Evolutionary conservation across 1,284 basidiomycete species (phyloP).

Genomic region (Athelia psychrophila): DNA sequence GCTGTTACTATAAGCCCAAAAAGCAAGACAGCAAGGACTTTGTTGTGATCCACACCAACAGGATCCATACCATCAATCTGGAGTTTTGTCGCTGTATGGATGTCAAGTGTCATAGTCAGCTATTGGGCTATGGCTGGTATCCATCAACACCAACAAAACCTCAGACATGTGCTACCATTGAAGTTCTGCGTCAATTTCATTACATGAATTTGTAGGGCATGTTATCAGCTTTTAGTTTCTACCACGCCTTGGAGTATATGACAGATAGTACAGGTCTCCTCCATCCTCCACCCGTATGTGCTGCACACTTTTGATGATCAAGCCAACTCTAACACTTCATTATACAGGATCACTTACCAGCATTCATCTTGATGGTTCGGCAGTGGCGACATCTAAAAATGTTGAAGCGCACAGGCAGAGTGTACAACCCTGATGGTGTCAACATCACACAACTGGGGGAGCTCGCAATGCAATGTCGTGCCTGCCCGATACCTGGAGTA

Average conservation of each 20-base stretch:
- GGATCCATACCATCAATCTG: conserved; percentile 7
- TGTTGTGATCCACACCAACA: not conserved
- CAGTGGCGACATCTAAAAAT: not conserved
- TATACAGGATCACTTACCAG: not conserved
- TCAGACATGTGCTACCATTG: conserved; percentile 15
- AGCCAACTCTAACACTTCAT: too few relatives aligned
- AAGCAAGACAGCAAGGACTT: not conserved
- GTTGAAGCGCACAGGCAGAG: conserved; percentile 1
- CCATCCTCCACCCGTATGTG: not conserved
- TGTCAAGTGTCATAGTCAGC: conserved; percentile 6
- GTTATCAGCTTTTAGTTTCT: conserved; percentile 11
- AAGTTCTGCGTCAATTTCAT: conserved; percentile 14
- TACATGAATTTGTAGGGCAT: conserved; percentile 11
- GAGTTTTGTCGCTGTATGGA: conserved; percentile 15
- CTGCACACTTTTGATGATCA: too few relatives aligned
- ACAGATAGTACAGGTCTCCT: conserved; percentile 9
- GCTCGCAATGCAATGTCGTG: conserved; percentile 10
- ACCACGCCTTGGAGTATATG: conserved; percentile 9
- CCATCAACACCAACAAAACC: conserved; percentile 15
- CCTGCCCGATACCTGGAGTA: conserved; percentile 14
- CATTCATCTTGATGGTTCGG: not conserved
- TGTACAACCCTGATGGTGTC: conserved; percentile 9
- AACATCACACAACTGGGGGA: conserved; percentile 5
- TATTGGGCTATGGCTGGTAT: conserved; percentile 15
- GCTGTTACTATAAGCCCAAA: not conserved